Evolutionary conservation across 1,139 yeast species (phyloP), one percentile per base, ranked within the genome.

Genomic region (Pneumocystis murina): DNA sequence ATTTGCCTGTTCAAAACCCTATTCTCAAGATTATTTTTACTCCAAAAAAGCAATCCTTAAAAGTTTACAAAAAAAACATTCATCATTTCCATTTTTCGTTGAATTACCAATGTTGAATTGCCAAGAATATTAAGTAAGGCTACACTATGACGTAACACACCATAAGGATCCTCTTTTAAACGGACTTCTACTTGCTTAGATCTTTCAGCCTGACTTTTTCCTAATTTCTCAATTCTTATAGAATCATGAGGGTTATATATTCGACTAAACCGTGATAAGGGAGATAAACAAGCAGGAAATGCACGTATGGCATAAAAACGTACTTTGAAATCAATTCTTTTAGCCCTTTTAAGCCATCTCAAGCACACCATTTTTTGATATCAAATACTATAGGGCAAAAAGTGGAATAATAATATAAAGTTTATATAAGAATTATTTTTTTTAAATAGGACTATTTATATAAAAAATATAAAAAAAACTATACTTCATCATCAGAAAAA

Each of bases 1-100:
- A 72, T 91, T 91, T 0, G 95, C 90, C 75, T 91, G 97, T 73
- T 92, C 97, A 70, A 87, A 87, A 0, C 97, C 97, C 65, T 64
- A 20, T 2, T 20, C 6, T 16, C 16, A 3, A 7, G 39, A 58
- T 35, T 12, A 41, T 59, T 40, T 16, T 28, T 12, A 54, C 12
- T 17, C 14, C 20, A 28, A 54, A 41, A 35, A 5, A 20, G 14
- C n/a, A 59, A 64, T 58, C 17, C 12, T 48, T 24, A 24, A 4
- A 7, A 24, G 14, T 48, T 38, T 17, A 67, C 69, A 48, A 91
- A 72, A 63, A 90, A 80, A 17, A 92, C 78, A 71, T 89, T 91
- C 89, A 89, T 85, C 76, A 86, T 80, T 74, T 92, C 97, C 54
- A 92, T 77, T 71, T 88, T 87, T 65, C 98, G 80, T 72, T 91